Conservation (phyloP, 139 green algal species). For the Volvox reticuliferus region DNA sequence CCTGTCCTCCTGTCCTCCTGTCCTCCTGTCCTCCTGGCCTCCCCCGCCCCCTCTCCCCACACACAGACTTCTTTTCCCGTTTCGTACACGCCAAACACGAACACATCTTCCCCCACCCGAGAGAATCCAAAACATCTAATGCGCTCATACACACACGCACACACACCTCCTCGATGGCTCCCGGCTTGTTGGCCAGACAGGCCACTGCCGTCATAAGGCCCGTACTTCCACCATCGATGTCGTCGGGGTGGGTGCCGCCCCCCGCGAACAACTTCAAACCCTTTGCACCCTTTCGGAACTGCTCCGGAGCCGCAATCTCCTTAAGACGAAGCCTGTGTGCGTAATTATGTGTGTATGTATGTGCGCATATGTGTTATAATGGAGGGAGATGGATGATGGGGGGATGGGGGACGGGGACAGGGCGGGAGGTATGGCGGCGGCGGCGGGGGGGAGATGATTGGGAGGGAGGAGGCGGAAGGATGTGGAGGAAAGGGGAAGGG, state of each 20-base stretch:
- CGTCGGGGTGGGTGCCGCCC: conserved; percentile 38
- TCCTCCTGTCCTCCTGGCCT: background rate
- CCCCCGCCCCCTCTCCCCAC: background rate
- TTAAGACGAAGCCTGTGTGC: conserved; percentile 34
- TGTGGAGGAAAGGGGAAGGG: background rate
- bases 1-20: too few relatives aligned
- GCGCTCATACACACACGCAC: background rate
- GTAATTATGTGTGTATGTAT: background rate
- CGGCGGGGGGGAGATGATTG: background rate
- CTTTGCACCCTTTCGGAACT: conserved; percentile 24
- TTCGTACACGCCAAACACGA: background rate
- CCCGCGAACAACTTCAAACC: conserved; percentile 29
- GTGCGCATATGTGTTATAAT: background rate
- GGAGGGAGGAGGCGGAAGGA: background rate
- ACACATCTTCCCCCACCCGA: too few relatives aligned
- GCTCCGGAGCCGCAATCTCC: conserved; percentile 38
- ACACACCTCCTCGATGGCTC: conserved; percentile 30
- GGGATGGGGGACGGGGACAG: too few relatives aligned
- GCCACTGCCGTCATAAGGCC: conserved; percentile 38
- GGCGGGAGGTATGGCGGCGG: background rate
- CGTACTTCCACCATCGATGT: conserved; percentile 33
- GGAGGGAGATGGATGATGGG: background rate
- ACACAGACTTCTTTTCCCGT: background rate
- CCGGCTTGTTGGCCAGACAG: conserved; percentile 40
- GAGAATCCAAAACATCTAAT: background rate